These are phyloP conservation scores for Tetracladium marchalianum DNA, from an alignment of 495 filamentous ascomycete species.

Conservation along the genomic window DNA sequence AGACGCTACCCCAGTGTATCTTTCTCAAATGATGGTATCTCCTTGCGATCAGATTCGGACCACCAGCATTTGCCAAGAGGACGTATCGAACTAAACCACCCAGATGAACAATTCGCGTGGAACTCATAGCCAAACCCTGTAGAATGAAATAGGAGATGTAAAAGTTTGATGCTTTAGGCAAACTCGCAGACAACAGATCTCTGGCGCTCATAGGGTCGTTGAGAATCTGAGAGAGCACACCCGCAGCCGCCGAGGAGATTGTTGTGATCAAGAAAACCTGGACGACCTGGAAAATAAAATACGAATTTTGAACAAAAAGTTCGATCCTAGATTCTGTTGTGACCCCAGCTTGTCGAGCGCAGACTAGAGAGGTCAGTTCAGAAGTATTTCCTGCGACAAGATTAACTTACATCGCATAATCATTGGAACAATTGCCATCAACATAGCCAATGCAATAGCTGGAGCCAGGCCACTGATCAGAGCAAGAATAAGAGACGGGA, in stretches of 20 bases:
- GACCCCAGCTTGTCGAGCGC: constrained; percentile 70
- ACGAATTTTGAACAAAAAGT: constrained; percentile 77
- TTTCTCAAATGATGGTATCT: constrained; percentile 49
- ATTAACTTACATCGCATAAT: constrained; percentile 43
- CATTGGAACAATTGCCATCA: constrained; percentile 84
- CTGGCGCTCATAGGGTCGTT: constrained; percentile 49
- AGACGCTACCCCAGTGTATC: constrained; percentile 78
- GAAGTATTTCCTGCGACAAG: constrained; percentile 9
- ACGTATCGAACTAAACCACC: constrained; percentile 65
- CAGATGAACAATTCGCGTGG: constrained; percentile 65
- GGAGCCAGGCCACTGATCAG: constrained; percentile 81
- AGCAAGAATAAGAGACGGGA: constrained; percentile 64
- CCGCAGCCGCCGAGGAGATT: constrained; percentile 66
- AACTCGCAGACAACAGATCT: constrained; percentile 58
- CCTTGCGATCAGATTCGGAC: constrained; percentile 44
- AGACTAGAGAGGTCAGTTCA: constrained; percentile 26
- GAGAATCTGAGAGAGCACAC: constrained; percentile 50
- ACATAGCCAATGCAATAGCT: constrained; percentile 62
- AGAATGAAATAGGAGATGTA: constrained; percentile 94
- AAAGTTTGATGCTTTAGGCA: constrained; percentile 83
- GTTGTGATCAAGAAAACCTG: constrained; percentile 92
- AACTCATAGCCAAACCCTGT: constrained; percentile 78
- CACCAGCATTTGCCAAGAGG: constrained; percentile 54
- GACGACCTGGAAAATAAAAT: constrained; percentile 90
- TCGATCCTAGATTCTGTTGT: constrained; percentile 71